Evolutionary conservation across 2,329 filamentous ascomycete genomes (phyloP), one percentile per base, ranked within the genome.

Genomic region (Curvularia hawaiiensis): DNA sequence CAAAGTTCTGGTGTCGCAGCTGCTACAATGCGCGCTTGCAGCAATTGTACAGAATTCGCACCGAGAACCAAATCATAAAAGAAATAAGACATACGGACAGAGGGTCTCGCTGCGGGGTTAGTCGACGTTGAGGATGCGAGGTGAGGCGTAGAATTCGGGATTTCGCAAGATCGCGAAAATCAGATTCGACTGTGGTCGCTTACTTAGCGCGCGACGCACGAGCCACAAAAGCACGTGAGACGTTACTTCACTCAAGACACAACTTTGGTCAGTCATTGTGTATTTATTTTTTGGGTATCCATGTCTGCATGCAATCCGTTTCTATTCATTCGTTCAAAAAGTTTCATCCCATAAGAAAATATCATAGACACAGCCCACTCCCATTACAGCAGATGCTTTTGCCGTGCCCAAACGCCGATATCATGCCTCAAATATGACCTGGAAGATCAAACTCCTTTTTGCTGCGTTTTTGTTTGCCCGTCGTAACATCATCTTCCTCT

Each of bases 361-460:
- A 9, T 33, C 33, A 16, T 12, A 52, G 24, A 30, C 28, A 18
- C 18, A 30, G 18, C 30, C 33, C 47, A 12, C 47, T 50, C 18
- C 26, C 24, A 30, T 40, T 48, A 20, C 33, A 53, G 5, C 20
- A 55, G 24, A 49, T 22, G 11, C 49, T 47, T 52, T 61, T 50
- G 18, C 35, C 45, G 28, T 51, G 11, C 24, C 50, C 48, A 50
- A 65, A 67, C 53, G 58, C 62, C 59, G 46, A 54, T 59, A 52
- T 24, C 52, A 30, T 47, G 56, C 41, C n/a, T 66, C 58, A 75
- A n/a, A 68, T 68, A 62, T 77, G 75, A 12, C 74, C 74, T 56
- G 75, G 72, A n/a, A 77, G 54, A 50, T 74, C 68, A 51, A 73
- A 69, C 35, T 74, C 69, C 41, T 70, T 50, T 50, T 50, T 70